Evolutionary conservation across 371 early-diverging fungal genomes (phyloP).

Genomic region (Globomyces sp.): DNA sequence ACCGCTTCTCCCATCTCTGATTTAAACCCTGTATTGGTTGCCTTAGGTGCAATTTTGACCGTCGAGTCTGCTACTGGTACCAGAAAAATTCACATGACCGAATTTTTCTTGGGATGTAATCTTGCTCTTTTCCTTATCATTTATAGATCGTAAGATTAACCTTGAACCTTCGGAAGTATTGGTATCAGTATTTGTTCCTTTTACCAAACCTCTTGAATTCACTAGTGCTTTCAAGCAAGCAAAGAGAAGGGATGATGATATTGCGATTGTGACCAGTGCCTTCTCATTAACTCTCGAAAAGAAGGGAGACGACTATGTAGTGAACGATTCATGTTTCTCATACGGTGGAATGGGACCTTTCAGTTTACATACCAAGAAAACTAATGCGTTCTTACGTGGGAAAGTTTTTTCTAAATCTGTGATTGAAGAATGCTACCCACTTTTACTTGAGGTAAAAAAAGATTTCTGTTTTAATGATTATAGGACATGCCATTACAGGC

Average conservation of each 20-base stretch:
- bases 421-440: slow-evolving; percentile 9
- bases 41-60: slow-evolving; percentile 57
- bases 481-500: slow-evolving; percentile 58
- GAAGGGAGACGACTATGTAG: slow-evolving; percentile 26
- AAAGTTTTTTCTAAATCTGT: slow-evolving; percentile 14
- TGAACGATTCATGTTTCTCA: slow-evolving; percentile 56
- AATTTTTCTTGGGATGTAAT: slow-evolving; percentile 66
- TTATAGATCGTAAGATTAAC: slow-evolving; percentile 60
- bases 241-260: slow-evolving; percentile 76
- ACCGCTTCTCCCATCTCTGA: slow-evolving; percentile 81
- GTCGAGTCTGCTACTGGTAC: slow-evolving; percentile 44
- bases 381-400: slow-evolving; percentile 32
- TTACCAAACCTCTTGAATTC: slow-evolving; percentile 51
- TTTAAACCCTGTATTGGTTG: slow-evolving; percentile 74
- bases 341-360: slow-evolving; percentile 73
- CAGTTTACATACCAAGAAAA: slow-evolving; percentile 44
- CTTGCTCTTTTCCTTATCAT: no score
- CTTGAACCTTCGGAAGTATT: slow-evolving; percentile 61
- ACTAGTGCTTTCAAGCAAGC: slow-evolving; percentile 76
- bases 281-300: slow-evolving; percentile 53
- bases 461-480: no score
- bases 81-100: slow-evolving; percentile 56
- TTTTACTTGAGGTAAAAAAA: slow-evolving; percentile 30
- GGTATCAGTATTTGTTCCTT: slow-evolving; percentile 59
- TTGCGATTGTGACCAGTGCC: slow-evolving; percentile 75